These are phyloP conservation scores for Periconia sp. DNA, from an alignment of 2,329 filamentous ascomycete species.

Conservation along the genomic window DNA sequence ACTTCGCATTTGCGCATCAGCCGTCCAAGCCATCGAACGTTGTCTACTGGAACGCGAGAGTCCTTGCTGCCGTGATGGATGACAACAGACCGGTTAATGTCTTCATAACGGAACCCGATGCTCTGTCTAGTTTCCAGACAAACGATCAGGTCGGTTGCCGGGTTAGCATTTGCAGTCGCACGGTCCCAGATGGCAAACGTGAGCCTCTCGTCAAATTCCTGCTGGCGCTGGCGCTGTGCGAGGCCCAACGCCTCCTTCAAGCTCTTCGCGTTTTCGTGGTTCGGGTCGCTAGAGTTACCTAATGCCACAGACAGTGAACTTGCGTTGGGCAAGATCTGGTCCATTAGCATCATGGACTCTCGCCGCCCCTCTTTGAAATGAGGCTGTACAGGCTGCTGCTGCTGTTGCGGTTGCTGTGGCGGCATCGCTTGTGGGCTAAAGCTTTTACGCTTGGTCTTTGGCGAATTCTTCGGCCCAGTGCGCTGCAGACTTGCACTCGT, in stretches of 20 bases:
- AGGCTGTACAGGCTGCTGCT: slow-evolving; percentile 10
- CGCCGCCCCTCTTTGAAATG: slow-evolving; percentile 44
- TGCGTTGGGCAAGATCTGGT: slow-evolving; percentile 51
- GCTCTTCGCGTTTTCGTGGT: slow-evolving; percentile 35
- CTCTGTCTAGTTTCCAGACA: slow-evolving; percentile 89
- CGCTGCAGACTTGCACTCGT: slow-evolving; percentile 78
- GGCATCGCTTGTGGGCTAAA: slow-evolving; percentile 20
- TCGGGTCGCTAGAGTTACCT: slow-evolving; percentile 33
- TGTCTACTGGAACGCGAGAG: slow-evolving; percentile 90
- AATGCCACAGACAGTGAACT: slow-evolving; percentile 39
- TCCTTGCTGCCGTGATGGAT: slow-evolving; percentile 95
- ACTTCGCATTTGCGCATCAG: slow-evolving; percentile 95
- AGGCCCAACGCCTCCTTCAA: slow-evolving; percentile 62
- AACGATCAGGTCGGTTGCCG: slow-evolving; percentile 88
- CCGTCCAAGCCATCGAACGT: slow-evolving; percentile 92
- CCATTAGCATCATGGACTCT: slow-evolving; percentile 58
- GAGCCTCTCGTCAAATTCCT: slow-evolving; percentile 80
- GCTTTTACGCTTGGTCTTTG: slow-evolving; percentile 42
- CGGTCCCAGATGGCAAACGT: slow-evolving; percentile 95
- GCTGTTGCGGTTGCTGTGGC: slow-evolving; percentile 7
- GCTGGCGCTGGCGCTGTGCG: slow-evolving; percentile 73
- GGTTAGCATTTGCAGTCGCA: slow-evolving; percentile 89
- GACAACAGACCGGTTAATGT: slow-evolving; percentile 88
- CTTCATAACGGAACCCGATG: slow-evolving; percentile 96
- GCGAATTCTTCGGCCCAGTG: slow-evolving; percentile 60